phyloP scores from a whole-genome alignment of 257 asterid species.

The Ballota nigra region DNA sequence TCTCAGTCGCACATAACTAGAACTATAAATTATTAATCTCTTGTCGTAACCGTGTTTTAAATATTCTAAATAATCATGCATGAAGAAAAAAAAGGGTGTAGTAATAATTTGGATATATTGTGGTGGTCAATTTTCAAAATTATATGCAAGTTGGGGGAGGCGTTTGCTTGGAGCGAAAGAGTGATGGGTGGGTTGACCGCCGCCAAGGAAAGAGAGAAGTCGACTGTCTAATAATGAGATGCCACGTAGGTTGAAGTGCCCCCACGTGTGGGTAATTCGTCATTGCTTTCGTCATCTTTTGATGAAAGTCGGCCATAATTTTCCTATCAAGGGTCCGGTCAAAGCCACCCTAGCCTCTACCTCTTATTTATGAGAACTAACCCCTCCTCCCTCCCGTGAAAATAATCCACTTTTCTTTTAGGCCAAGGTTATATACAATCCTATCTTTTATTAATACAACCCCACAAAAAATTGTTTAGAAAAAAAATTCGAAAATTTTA shows the following conservation, averaged over 20 bases:
- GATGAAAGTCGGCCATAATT: slow-evolving; percentile 16
- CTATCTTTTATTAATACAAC: no score
- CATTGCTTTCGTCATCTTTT: slow-evolving; percentile 41
- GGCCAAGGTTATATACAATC: no score
- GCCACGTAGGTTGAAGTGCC: slow-evolving; percentile 30
- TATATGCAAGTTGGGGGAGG: slow-evolving; percentile 27
- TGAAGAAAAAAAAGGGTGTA: no score
- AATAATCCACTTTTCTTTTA: no score
- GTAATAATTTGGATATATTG: background rate
- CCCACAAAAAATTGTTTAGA: no score
- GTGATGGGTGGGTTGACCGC: slow-evolving; percentile 33
- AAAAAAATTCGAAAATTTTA: no score
- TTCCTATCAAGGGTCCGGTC: background rate
- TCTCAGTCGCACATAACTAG: no score
- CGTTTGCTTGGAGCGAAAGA: slow-evolving; percentile 37
- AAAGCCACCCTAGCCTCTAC: background rate
- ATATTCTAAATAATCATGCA: no score
- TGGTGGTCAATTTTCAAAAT: background rate
- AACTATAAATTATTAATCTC: no score
- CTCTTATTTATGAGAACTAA: no score
- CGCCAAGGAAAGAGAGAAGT: slow-evolving; percentile 22
- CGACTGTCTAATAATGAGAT: slow-evolving; percentile 18
- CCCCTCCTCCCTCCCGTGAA: no score
- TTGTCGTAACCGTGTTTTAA: no score
- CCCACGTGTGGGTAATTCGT: slow-evolving; percentile 36